Conservation (phyloP, 1,139 yeast genomes). For the Protomyces pachydermus region DNA sequence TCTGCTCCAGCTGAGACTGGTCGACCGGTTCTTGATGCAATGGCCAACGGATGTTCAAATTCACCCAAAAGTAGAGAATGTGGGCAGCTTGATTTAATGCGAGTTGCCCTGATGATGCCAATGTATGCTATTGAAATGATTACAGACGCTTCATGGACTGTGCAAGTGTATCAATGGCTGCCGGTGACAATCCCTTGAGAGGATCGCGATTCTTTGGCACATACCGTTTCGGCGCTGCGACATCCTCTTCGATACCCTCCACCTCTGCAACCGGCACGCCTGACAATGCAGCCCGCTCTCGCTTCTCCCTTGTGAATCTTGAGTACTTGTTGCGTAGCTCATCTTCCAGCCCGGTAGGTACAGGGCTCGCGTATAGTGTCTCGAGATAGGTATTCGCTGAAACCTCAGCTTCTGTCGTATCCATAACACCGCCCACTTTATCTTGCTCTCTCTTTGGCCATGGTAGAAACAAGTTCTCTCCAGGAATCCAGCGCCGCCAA, state of each 20-base stretch:
- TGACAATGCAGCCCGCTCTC: not conserved
- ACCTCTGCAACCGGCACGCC: not conserved
- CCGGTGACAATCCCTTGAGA: not conserved
- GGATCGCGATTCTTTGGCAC: not conserved
- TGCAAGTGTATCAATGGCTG: slow-evolving; percentile 12
- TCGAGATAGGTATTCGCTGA: slow-evolving; percentile 17
- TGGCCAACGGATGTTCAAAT: slow-evolving; percentile 63
- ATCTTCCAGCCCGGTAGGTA: slow-evolving; percentile 11
- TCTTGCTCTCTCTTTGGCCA: slow-evolving; percentile 25
- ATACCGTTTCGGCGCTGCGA: not conserved
- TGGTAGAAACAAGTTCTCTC: slow-evolving; percentile 27
- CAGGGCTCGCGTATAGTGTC: slow-evolving; percentile 10
- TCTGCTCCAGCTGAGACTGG: slow-evolving; percentile 45
- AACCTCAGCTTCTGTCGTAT: slow-evolving; percentile 12
- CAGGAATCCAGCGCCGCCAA: slow-evolving; percentile 29
- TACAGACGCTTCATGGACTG: slow-evolving; percentile 3
- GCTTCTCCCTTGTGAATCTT: not conserved
- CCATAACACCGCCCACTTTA: slow-evolving; percentile 18
- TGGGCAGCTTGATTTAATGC: slow-evolving; percentile 62
- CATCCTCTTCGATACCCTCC: slow-evolving; percentile 4
- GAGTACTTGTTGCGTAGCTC: slow-evolving; percentile 25
- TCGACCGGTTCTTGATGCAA: slow-evolving; percentile 79
- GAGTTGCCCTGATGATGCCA: not conserved
- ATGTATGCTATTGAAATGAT: not conserved
- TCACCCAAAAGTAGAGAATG: slow-evolving; percentile 64